phyloP scores from a whole-genome alignment of 2,329 filamentous ascomycete species.

The Xylariaceae sp. region DNA sequence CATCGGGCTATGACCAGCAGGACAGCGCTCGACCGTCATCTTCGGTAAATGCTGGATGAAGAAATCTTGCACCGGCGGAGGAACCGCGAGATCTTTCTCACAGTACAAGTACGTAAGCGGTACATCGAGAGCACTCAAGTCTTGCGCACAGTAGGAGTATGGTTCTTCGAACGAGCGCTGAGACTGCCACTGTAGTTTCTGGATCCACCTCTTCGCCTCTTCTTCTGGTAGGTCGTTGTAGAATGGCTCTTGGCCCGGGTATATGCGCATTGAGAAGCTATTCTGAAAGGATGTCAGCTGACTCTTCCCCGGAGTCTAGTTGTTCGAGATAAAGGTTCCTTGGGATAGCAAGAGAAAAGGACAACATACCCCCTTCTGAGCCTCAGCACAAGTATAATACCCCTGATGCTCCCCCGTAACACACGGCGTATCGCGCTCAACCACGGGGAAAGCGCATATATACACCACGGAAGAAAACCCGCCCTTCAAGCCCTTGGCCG shows the following conservation, averaged over 20 bases:
- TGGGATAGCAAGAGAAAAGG: too few relatives aligned
- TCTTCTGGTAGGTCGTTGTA: conserved; percentile 9
- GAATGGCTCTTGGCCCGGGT: conserved; percentile 1
- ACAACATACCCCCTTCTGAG: background rate
- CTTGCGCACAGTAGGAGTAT: conserved; percentile 3
- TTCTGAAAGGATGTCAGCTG: background rate
- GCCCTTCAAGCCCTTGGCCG: conserved; percentile 5
- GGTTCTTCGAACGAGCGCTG: conserved; percentile 11
- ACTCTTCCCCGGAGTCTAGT: too few relatives aligned
- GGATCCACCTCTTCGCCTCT: conserved; percentile 1
- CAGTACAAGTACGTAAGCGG: conserved; percentile 13
- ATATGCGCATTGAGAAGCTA: background rate
- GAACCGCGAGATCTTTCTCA: conserved; percentile 3
- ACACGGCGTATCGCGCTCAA: background rate
- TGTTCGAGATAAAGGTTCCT: too few relatives aligned
- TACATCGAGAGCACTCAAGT: conserved; percentile 3
- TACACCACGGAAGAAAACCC: conserved; percentile 14
- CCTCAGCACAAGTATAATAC: background rate
- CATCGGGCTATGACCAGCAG: conserved; percentile 12
- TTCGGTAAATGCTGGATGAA: conserved; percentile 4
- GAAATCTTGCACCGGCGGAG: conserved; percentile 4
- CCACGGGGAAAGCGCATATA: conserved; percentile 9
- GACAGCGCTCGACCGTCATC: conserved; percentile 8
- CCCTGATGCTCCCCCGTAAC: too few relatives aligned
- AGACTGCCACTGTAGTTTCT: conserved; percentile 7